A percentile compares a stretch with the other conserved stretches of the same genome.
These are phyloP conservation scores for Angomonas deanei DNA, from an alignment of 208 protist species.

Conservation along the genomic window DNA sequence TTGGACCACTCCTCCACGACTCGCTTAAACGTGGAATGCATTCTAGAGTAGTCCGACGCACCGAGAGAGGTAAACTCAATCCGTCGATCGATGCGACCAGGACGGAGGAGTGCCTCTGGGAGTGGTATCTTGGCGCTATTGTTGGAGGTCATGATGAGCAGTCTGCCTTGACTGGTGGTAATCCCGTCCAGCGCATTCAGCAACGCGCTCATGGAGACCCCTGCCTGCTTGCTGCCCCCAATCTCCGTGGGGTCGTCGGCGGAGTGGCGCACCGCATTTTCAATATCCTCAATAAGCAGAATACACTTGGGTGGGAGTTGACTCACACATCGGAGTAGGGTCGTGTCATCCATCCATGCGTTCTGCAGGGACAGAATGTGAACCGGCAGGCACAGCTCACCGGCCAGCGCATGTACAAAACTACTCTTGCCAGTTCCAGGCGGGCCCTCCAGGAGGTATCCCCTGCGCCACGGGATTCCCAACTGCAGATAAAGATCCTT, in stretches of 20 bases:
- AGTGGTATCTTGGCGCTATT: slow-evolving; percentile 78
- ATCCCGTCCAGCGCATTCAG: slow-evolving; percentile 96
- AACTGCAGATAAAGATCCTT: slow-evolving; percentile 78
- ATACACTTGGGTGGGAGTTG: slow-evolving; percentile 71
- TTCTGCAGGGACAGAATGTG: slow-evolving; percentile 88
- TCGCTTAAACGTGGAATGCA: slow-evolving; percentile 5
- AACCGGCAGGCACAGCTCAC: slow-evolving; percentile 84
- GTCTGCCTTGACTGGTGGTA: slow-evolving; percentile 84
- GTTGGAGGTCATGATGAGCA: slow-evolving; percentile 96
- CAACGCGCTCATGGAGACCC: slow-evolving; percentile 91
- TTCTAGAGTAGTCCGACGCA: background rate
- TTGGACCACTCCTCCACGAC: slow-evolving; percentile 9
- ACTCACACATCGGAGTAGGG: slow-evolving; percentile 78
- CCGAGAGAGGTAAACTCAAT: slow-evolving; percentile 48
- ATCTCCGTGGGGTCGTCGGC: slow-evolving; percentile 13
- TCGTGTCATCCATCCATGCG: slow-evolving; percentile 74
- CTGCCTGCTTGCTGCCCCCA: slow-evolving; percentile 18
- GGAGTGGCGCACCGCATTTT: slow-evolving; percentile 67
- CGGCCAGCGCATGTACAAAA: slow-evolving; percentile 89
- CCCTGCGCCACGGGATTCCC: slow-evolving; percentile 93
- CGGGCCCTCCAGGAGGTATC: slow-evolving; percentile 92
- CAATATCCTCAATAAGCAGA: slow-evolving; percentile 94
- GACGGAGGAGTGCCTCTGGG: slow-evolving; percentile 87
- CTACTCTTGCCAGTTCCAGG: slow-evolving; percentile 94
- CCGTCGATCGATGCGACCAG: slow-evolving; percentile 89